Evolutionary conservation across 1,284 basidiomycete genomes (phyloP).

Genomic region (Malassezia psittaci): DNA sequence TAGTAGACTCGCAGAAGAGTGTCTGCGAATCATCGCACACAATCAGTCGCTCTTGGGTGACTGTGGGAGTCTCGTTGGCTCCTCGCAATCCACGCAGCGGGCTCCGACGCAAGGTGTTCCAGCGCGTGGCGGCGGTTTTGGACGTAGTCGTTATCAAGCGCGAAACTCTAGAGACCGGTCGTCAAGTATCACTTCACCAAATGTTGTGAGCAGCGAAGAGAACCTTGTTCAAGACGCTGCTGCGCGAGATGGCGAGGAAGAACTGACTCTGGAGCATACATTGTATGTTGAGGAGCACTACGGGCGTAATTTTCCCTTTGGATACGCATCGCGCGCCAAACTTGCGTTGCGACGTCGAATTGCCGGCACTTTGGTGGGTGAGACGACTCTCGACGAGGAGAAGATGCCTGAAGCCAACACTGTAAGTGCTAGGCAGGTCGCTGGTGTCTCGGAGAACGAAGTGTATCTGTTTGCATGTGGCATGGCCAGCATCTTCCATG

Average conservation of each 20-base stretch:
- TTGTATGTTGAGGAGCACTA: slow-evolving; percentile 81
- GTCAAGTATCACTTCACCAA: not conserved
- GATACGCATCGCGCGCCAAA: slow-evolving; percentile 68
- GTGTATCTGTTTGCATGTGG: slow-evolving; percentile 79
- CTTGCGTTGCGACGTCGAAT: slow-evolving; percentile 74
- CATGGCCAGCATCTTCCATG: slow-evolving; percentile 86
- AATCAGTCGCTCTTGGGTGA: slow-evolving; percentile 16
- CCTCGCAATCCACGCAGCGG: not conserved
- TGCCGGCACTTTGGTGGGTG: slow-evolving; percentile 62
- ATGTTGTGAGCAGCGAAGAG: not conserved
- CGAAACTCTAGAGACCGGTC: not conserved
- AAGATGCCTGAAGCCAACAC: slow-evolving; percentile 52
- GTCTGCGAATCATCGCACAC: slow-evolving; percentile 51
- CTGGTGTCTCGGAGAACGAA: slow-evolving; percentile 58
- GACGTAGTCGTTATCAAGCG: slow-evolving; percentile 26
- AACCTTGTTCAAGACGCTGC: not conserved
- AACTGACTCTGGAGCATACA: slow-evolving; percentile 50
- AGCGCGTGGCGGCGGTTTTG: slow-evolving; percentile 16
- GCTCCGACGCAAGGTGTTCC: not conserved
- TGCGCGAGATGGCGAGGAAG: slow-evolving; percentile 42
- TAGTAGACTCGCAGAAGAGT: slow-evolving; percentile 73
- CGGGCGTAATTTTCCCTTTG: slow-evolving; percentile 75
- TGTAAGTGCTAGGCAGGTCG: slow-evolving; percentile 25
- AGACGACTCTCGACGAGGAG: slow-evolving; percentile 11
- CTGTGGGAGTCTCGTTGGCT: not conserved